Conservation (phyloP, 148 eudicot species). For the Heliamphora exappendiculata region DNA sequence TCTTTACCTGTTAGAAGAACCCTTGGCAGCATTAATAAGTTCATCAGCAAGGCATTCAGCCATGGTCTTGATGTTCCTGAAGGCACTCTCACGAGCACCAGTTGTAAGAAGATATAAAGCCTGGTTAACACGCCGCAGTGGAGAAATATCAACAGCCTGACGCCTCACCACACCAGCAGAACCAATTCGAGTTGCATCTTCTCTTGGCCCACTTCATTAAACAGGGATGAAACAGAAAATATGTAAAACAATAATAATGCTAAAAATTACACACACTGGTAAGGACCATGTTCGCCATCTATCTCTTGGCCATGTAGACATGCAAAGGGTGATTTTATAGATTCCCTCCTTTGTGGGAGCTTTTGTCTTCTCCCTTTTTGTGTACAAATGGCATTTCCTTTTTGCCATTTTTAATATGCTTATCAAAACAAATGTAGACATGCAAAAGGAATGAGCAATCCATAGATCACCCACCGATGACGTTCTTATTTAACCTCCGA, state of each 20-base stretch:
- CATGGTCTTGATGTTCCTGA: conserved; percentile 25
- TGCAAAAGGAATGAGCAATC: neutral
- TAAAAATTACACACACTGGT: neutral
- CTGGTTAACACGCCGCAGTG: conserved; percentile 27
- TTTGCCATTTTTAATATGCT: too few relatives aligned
- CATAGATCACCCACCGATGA: neutral
- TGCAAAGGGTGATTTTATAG: too few relatives aligned
- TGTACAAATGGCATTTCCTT: too few relatives aligned
- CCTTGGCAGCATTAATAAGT: conserved; percentile 28
- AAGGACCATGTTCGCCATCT: neutral
- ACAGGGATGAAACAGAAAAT: neutral
- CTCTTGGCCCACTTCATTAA: conserved; percentile 23
- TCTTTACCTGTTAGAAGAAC: conserved; percentile 31
- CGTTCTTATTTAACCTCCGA: neutral
- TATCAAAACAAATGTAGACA: too few relatives aligned
- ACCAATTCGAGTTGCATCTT: conserved; percentile 32
- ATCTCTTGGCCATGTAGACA: neutral
- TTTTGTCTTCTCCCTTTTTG: too few relatives aligned
- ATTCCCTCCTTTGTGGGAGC: too few relatives aligned
- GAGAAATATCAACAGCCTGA: conserved; percentile 30
- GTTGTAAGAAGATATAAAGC: conserved; percentile 27
- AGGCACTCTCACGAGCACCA: conserved; percentile 31
- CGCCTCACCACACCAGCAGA: conserved; percentile 33
- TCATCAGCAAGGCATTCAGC: conserved; percentile 30
- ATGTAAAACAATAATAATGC: too few relatives aligned